Percentiles rank a stretch among this genome's conserved stretches.
phyloP scores from a whole-genome alignment of 306 rosid genomes.

The Prunus kanzakura region DNA sequence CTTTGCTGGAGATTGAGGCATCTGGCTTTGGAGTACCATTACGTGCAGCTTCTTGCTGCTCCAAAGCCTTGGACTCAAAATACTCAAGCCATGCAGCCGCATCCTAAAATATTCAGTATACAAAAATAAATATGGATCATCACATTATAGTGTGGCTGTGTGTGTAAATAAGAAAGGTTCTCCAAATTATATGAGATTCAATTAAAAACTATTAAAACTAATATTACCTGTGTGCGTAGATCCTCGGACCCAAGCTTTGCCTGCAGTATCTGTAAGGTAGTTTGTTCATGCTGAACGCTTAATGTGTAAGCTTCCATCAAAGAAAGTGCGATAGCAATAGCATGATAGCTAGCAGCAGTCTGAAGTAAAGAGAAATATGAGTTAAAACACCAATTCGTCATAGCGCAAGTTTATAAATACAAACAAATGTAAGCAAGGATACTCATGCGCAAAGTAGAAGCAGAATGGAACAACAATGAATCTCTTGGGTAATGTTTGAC shows the following conservation, averaged over 20 bases:
- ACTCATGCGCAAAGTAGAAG: background rate
- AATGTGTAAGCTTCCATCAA: conserved; percentile 98
- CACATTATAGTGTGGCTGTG: background rate
- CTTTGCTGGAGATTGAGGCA: conserved; percentile 98
- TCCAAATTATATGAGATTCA: conserved; percentile 1
- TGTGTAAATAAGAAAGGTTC: conserved; percentile 1
- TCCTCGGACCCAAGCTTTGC: conserved; percentile 96
- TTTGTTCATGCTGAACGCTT: conserved; percentile 96
- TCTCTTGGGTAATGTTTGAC: background rate
- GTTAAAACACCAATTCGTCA: conserved; percentile 10
- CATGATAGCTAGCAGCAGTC: conserved; percentile 99
- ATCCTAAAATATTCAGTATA: conserved; percentile 50
- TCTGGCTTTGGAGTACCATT: conserved; percentile 98
- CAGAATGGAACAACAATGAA: background rate
- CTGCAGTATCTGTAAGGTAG: conserved; percentile 92
- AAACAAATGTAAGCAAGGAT: background rate
- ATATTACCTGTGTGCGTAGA: conserved; percentile 84
- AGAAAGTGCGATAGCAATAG: conserved; percentile 97
- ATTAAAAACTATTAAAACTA: conserved; percentile 6
- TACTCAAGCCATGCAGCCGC: conserved; percentile 99
- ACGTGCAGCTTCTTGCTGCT: conserved; percentile 99
- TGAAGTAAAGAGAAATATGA: conserved; percentile 31
- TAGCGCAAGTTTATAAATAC: background rate
- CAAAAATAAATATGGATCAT: background rate
- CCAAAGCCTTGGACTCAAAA: conserved; percentile 97